Evolutionary conservation across 345 rosid genomes (phyloP), one percentile per base, ranked within the genome.

Genomic region (Eucalyptus cloeziana): DNA sequence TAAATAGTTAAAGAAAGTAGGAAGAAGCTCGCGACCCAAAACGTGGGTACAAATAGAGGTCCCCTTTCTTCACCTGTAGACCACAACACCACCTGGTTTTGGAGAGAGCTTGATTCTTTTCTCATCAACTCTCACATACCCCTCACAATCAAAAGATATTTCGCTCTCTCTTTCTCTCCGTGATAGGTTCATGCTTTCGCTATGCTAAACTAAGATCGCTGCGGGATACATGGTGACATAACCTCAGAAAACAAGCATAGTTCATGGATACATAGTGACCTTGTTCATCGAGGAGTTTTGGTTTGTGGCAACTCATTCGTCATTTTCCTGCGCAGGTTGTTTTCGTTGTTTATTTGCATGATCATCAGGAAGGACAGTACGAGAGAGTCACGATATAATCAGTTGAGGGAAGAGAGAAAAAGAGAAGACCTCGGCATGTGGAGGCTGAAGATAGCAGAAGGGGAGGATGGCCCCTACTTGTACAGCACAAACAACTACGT

Each of bases 401-500:
- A 15, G 79, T 67, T 8, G 7, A 67, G 5, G 79, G 79, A 33
- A 58, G 21, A 87, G 50, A 81, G 49, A 22, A 85, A n/a, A 64
- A 44, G 22, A 8, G 22, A 89, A 31, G 30, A 51, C 14, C 56
- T 7, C 49, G 47, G 43, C 17, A 92, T 91, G 93, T 92, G 92
- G 93, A 89, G 60, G 92, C 89, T 92, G 44, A 92, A 88, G 91
- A 80, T 88, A 12, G 93, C 89, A 33, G 90, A 86, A 5, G 86
- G 86, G 11, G 90, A 33, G 31, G 49, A 90, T 22, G 58, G 80
- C 22, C 90, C 88, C 24, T 69, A 86, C 90, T 14, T 90, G 50
- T 88, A 54, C 88, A 88, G 89, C 89, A 88, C 91, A 7, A 90
- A 90, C 88, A 49, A 88, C 89, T 90, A 44, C 83, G 88, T 88